Evolutionary conservation across 2,329 filamentous ascomycete species (phyloP), one percentile per base, ranked within the genome.

Genomic region (Pseudogymnoascus sp.): DNA sequence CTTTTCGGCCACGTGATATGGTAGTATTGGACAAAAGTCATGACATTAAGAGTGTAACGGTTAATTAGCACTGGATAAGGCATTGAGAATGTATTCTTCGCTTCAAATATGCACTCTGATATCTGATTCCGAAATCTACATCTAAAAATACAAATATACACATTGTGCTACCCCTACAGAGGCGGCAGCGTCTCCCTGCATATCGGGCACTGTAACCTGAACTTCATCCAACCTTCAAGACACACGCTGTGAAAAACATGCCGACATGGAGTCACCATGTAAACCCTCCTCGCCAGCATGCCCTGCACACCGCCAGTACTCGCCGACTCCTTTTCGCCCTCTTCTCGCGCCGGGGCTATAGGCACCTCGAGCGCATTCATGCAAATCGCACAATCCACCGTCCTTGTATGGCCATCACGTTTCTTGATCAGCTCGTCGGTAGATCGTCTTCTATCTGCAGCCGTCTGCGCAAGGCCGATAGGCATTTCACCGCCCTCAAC

Each of bases 211-310:
- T 96, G 91, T 70, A 99, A 75, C 62, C 93, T 79, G 73, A 95
- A 92, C 71, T 90, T 83, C 89, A 99, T 94, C 94, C 94, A 97
- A 39, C 91, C 92, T 76, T 97, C 93, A 67, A 99, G 77, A 74
- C 94, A 99, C 33, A 82, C 79, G 62, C 87, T 94, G 72, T 99
- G 94, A 73, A 99, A 99, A 58, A 97, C 92, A 76, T 99, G 94
- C 61, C 92, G 80, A 74, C 94, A 99, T 57, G 94, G 94, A 62
- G 94, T 99, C 21, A 97, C 90, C 94, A 99, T 99, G 75, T 97
- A 97, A 68, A 84, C 81, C 58, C 92, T 83, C 64, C 93, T 80
- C 33, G 89, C 89, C 67, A 97, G 79, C 61, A 96, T 83, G 31
- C 86, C 86, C 0, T 84, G 77, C 62, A 86, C 81, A 33, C 83